Conservation (phyloP, 495 filamentous ascomycete species). For the Polyplosphaeria fusca region DNA sequence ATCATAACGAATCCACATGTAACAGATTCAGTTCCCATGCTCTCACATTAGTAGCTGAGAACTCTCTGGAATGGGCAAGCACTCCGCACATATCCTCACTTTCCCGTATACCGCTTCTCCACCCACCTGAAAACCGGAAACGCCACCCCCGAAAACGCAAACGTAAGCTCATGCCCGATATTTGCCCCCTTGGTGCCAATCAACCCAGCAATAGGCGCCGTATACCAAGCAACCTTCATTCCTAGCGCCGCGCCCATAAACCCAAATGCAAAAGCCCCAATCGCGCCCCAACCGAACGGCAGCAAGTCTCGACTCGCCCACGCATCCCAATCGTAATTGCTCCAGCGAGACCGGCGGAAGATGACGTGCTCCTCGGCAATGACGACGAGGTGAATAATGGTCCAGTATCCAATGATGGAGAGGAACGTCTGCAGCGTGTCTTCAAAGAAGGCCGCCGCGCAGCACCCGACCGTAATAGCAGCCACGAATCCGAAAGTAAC, state of each 20-base stretch:
- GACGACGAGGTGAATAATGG: constrained; percentile 24
- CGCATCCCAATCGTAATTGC: constrained; percentile 21
- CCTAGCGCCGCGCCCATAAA: constrained; percentile 25
- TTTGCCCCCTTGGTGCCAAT: constrained; percentile 28
- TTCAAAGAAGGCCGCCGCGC: constrained; percentile 22
- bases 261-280: constrained; percentile 18
- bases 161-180: constrained; percentile 31
- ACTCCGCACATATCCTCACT: too few species aligned
- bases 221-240: constrained; percentile 28
- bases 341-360: constrained; percentile 16
- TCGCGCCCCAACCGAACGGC: constrained; percentile 27
- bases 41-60: too few species aligned
- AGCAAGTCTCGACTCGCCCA: constrained; percentile 21
- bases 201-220: constrained; percentile 15
- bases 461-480: constrained; percentile 28
- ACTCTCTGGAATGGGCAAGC: too few species aligned
- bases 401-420: constrained; percentile 27
- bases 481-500: constrained; percentile 29
- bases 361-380: constrained; percentile 24
- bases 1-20: too few species aligned
- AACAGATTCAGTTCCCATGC: too few species aligned
- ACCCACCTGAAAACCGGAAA: constrained; percentile 24
- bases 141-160: constrained; percentile 18
- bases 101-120: constrained; percentile 28
- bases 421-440: constrained; percentile 31